A percentile compares a stretch with the other conserved stretches of the same genome.
These are phyloP conservation scores for Marasmius tenuissimus DNA, from an alignment of 1,284 basidiomycete species.

Conservation along the genomic window DNA sequence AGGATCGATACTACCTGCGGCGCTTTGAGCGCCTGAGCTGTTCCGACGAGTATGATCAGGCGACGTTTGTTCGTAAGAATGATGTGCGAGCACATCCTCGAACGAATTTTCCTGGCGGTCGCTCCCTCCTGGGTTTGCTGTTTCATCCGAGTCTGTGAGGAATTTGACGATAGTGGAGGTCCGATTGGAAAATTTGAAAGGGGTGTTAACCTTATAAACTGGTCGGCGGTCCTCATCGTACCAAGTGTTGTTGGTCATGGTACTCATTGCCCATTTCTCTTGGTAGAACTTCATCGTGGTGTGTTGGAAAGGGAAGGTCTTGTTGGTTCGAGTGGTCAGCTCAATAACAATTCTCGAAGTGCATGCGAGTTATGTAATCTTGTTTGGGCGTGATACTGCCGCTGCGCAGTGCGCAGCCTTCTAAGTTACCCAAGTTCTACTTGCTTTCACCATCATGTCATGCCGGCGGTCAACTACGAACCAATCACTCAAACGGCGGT, in stretches of 20 bases:
- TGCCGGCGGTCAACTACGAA: too few species aligned
- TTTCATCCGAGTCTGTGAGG: not conserved
- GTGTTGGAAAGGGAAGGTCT: not conserved
- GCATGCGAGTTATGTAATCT: too few species aligned
- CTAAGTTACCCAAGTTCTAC: too few species aligned
- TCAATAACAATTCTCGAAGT: not conserved
- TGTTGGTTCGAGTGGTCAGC: not conserved
- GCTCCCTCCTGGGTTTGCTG: not conserved
- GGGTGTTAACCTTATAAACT: slow-evolving; percentile 10
- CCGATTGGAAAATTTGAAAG: not conserved
- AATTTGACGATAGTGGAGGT: slow-evolving; percentile 10
- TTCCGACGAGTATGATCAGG: not conserved
- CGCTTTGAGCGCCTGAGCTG: not conserved
- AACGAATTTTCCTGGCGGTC: not conserved
- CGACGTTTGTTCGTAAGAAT: not conserved
- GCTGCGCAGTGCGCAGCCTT: too few species aligned
- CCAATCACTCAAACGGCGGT: too few species aligned
- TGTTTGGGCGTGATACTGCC: too few species aligned
- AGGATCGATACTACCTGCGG: not conserved
- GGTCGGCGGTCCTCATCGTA: slow-evolving; percentile 2
- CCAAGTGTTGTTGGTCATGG: slow-evolving; percentile 10
- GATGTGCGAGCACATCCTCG: not conserved
- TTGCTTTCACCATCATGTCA: too few species aligned
- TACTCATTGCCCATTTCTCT: not conserved
- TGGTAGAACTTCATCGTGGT: slow-evolving; percentile 5